Conservation (phyloP, 2,329 filamentous ascomycete species). For the Calonectria fujianensis region DNA sequence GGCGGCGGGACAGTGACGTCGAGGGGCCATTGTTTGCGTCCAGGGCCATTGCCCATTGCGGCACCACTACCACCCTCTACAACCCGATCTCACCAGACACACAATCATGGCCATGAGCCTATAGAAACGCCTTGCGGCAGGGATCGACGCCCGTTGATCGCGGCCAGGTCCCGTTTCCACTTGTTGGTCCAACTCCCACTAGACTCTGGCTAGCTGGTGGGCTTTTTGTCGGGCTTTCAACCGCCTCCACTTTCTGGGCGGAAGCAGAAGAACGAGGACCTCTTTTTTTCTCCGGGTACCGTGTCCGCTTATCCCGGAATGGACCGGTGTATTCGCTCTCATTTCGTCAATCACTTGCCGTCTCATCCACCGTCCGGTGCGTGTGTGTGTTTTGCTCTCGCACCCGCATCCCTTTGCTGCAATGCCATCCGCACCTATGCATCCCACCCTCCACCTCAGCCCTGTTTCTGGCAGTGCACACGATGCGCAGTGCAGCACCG, state of each 20-base stretch:
- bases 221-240: constrained; percentile 40
- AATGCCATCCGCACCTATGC: constrained; percentile 37
- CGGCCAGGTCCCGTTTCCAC: constrained; percentile 16
- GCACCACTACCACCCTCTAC: constrained; percentile 3
- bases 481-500: constrained; percentile 45
- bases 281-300: neutral
- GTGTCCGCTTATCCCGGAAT: constrained; percentile 27
- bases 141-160: constrained; percentile 46
- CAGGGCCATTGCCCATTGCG: constrained; percentile 20
- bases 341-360: constrained; percentile 6
- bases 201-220: constrained; percentile 22
- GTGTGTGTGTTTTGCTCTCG: constrained; percentile 4
- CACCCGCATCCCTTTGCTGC: constrained; percentile 16
- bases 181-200: constrained; percentile 26
- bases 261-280: neutral
- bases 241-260: constrained; percentile 31
- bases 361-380: neutral
- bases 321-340: constrained; percentile 11
- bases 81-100: constrained; percentile 42
- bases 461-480: constrained; percentile 55
- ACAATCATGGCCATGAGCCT: constrained; percentile 56
- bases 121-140: constrained; percentile 58
- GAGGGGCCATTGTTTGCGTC: constrained; percentile 12
- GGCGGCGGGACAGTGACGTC: constrained; percentile 20
- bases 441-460: constrained; percentile 55